These are phyloP conservation scores for Alternaria angustiovoidea DNA, from an alignment of 2,329 filamentous ascomycete species.

Conservation along the genomic window DNA sequence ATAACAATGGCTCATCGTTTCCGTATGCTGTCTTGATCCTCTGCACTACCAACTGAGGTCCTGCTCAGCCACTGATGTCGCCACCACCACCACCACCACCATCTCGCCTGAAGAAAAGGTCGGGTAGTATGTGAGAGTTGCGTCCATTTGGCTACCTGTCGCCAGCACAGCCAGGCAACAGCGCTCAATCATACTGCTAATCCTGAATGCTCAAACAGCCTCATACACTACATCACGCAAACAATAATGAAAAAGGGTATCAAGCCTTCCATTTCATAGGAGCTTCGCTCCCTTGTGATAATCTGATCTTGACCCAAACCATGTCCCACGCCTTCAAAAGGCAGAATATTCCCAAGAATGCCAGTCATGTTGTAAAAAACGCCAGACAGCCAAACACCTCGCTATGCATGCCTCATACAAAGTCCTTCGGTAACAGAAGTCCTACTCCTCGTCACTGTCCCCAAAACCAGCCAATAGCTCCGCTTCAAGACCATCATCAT, in stretches of 20 bases:
- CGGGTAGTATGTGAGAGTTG: neutral
- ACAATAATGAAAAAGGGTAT: neutral
- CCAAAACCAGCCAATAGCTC: slow-evolving; percentile 54
- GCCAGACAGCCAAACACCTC: slow-evolving; percentile 45
- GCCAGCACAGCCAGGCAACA: neutral
- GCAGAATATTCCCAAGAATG: neutral
- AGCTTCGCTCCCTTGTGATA: neutral
- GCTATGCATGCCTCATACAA: slow-evolving; percentile 37
- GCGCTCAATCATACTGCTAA: neutral
- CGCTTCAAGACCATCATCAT: slow-evolving; percentile 61
- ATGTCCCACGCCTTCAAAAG: neutral
- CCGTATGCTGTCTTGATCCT: neutral
- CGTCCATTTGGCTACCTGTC: neutral
- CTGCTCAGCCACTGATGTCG: neutral
- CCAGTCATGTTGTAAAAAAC: slow-evolving; percentile 12
- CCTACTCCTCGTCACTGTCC: slow-evolving; percentile 32
- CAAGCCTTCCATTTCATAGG: neutral
- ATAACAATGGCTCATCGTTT: neutral
- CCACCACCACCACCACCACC: neutral
- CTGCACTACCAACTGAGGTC: neutral
- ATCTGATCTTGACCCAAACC: neutral
- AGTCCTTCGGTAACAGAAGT: neutral
- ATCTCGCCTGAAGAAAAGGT: no score
- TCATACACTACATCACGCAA: neutral
- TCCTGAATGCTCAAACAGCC: neutral